phyloP scores from a whole-genome alignment of 495 filamentous ascomycete species.

The Thozetella sp. region DNA sequence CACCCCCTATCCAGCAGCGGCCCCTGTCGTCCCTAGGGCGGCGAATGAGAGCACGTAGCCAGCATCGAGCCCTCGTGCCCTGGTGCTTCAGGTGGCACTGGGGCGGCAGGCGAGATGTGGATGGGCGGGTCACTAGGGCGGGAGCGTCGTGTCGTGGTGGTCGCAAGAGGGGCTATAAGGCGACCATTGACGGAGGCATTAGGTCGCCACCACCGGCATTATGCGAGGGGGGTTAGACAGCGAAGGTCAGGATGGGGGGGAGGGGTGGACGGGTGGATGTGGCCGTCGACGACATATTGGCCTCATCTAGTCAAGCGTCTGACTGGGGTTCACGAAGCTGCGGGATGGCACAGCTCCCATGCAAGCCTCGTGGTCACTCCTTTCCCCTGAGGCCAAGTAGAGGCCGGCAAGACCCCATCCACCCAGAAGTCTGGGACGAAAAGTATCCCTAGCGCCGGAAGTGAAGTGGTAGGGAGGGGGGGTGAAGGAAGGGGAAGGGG shows the following conservation, averaged over 20 bases:
- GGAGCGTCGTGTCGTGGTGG: background rate
- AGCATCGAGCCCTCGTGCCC: no score
- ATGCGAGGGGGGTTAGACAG: background rate
- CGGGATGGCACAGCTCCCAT: background rate
- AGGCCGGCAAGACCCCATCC: background rate
- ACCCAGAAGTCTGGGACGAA: background rate
- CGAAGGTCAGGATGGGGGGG: no score
- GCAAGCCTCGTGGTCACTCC: background rate
- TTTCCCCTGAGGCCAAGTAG: background rate
- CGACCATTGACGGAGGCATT: background rate
- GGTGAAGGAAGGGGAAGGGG: no score
- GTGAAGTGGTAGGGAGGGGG: no score
- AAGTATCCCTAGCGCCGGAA: no score
- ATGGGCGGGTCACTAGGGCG: background rate
- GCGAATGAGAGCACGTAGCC: background rate
- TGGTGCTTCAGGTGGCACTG: background rate
- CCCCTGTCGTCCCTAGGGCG: no score
- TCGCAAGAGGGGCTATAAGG: background rate
- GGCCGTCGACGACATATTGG: background rate
- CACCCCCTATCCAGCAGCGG: no score
- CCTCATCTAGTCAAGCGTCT: no score
- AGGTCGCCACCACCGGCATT: background rate
- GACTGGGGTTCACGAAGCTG: no score
- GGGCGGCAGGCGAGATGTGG: background rate
- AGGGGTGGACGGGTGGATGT: background rate